Evolutionary conservation across 164 flowering plant genomes (phyloP).

Genomic region (grape (Vitis vinifera)): DNA sequence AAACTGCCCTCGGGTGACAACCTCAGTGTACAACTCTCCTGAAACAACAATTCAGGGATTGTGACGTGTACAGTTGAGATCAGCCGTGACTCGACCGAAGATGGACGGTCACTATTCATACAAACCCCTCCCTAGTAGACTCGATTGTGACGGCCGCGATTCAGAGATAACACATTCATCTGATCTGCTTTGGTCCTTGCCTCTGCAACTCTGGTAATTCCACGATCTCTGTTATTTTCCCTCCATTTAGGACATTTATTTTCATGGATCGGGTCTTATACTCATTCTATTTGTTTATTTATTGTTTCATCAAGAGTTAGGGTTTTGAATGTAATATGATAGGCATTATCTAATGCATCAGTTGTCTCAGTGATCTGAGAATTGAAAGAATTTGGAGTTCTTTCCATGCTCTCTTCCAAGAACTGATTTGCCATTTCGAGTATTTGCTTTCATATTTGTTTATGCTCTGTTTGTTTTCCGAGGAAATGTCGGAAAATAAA

Average conservation of each 20-base stretch:
- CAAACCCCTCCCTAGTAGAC: neutral
- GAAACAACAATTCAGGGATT: neutral
- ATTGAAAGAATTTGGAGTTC: neutral
- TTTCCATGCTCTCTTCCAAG: neutral
- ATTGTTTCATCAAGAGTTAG: neutral
- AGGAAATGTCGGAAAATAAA: too few relatives aligned
- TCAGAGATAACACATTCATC: neutral
- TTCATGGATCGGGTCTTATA: neutral
- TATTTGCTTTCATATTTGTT: too few relatives aligned
- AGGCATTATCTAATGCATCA: neutral
- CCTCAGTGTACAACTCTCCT: too few relatives aligned
- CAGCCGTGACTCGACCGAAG: neutral
- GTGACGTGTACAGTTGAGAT: slow-evolving; percentile 15
- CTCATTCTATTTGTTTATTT: neutral
- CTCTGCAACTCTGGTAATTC: neutral
- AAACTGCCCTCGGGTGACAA: too few relatives aligned
- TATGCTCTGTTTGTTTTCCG: too few relatives aligned
- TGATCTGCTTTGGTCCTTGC: too few relatives aligned
- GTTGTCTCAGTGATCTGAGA: neutral
- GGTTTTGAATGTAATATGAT: neutral
- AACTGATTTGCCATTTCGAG: too few relatives aligned
- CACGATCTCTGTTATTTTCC: neutral
- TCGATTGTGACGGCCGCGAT: slow-evolving; percentile 11
- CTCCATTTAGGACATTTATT: neutral
- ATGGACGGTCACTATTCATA: slow-evolving; percentile 5